Conservation (phyloP, 257 asterid genomes). For the Fraxinus anomala region DNA sequence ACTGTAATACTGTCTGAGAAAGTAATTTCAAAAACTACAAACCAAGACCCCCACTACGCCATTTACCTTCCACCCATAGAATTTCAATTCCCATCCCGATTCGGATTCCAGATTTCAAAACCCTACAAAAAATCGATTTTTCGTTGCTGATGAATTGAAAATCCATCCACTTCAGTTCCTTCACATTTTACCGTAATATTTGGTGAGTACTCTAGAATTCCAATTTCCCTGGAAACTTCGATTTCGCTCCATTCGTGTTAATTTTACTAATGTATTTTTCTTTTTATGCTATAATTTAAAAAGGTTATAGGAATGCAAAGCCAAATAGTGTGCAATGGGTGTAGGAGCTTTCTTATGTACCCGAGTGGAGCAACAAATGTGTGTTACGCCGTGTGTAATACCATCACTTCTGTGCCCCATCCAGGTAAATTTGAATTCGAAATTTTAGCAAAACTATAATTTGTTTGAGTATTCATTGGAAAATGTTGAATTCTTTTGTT, state of each 20-base stretch:
- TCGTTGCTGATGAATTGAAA: not conserved
- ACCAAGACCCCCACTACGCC: not conserved
- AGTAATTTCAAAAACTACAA: not conserved
- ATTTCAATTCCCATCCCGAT: not conserved
- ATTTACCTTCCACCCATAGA: not conserved
- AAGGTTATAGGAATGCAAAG: constrained; percentile 71
- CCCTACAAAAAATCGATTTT: not conserved
- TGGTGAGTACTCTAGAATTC: not conserved
- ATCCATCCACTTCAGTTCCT: not conserved
- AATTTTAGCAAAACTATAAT: not conserved
- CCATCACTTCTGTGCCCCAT: constrained; percentile 70
- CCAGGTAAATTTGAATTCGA: constrained; percentile 51
- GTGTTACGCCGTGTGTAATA: constrained; percentile 85
- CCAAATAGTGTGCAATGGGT: constrained; percentile 90
- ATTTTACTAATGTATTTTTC: constrained; percentile 2
- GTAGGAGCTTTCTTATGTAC: constrained; percentile 81
- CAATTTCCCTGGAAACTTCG: not conserved
- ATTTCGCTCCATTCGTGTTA: not conserved
- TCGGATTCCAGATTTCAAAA: not conserved
- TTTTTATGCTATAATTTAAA: not conserved
- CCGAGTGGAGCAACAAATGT: constrained; percentile 89
- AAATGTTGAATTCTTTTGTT: not conserved
- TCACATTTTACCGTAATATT: not conserved
- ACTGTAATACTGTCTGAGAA: not conserved
- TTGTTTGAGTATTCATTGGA: not conserved